Conservation (phyloP, 2,329 filamentous ascomycete species). For the Raffaelea arxii region DNA sequence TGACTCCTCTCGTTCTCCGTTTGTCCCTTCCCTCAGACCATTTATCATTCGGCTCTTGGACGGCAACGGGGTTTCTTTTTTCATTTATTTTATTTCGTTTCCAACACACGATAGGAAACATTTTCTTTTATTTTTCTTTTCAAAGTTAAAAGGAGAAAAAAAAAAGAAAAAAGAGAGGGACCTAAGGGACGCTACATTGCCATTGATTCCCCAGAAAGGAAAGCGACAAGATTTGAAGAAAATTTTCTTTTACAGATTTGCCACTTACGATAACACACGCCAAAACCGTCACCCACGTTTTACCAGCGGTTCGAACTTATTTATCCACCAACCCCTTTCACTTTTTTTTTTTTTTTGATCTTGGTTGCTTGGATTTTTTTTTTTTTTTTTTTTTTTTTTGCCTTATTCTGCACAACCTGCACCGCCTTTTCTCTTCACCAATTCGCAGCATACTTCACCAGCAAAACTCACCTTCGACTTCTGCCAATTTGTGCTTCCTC, state of each 20-base stretch:
- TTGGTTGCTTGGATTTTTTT: too few species aligned
- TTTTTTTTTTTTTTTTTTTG: not conserved
- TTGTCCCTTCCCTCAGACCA: not conserved
- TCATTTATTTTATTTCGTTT: too few species aligned
- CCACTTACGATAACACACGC: constrained; percentile 3
- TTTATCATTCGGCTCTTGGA: not conserved
- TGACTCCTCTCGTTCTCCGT: not conserved
- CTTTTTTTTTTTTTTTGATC: not conserved
- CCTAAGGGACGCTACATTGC: not conserved
- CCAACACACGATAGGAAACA: too few species aligned
- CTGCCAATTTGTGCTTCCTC: too few species aligned
- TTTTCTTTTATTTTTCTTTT: too few species aligned
- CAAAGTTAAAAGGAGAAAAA: not conserved
- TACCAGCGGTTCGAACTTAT: not conserved
- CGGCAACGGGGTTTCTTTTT: too few species aligned
- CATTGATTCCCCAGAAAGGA: not conserved
- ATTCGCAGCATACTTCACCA: too few species aligned
- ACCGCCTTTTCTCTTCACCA: too few species aligned
- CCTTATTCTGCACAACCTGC: not conserved
- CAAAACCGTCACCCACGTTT: not conserved
- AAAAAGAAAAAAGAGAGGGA: not conserved
- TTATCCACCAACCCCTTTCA: not conserved
- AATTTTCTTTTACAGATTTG: constrained; percentile 3
- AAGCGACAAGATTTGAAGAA: not conserved
- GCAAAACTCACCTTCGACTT: too few species aligned